Base-by-base conservation (phyloP, 345 rosid species). In the Eucalyptus viminalis region DNA sequence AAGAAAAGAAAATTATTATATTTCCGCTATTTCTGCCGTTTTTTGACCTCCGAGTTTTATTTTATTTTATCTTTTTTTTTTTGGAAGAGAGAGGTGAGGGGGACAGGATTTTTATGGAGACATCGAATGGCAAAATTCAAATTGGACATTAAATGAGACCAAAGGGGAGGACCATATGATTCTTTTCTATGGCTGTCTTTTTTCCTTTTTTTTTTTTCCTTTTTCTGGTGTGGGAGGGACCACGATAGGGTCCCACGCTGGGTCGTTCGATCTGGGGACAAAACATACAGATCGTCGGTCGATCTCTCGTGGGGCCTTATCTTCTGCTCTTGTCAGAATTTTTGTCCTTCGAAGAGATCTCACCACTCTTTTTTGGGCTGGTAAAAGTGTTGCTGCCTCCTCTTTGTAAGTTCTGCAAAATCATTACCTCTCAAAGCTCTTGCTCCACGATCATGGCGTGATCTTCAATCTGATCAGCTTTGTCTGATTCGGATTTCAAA, bases 181-280 rank as follows among this genome's bases (percentile, higher is more conserved):
- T 40, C 2, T 22, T 11, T 40, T 76, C 34, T 12, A 62, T 62
- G 31, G 25, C 49, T 62, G 14, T 49, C 27, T 87, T 29, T 45
- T 25, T 49, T 45, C 1, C 5, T 45, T 45, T 45, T 27, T 12
- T 19, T 4, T 9, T n/a, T 3, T 67, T 2, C 56, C 4, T 31
- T 87, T 25, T 34, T 49, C 85, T 11, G 31, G 40, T 69, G 83
- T 29, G 88, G 1, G 85, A 37, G 3, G 81, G 81, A 67, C 81
- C 81, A 67, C 2, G 56, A 10, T 69, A 88, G 81, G 31, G 76
- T 43, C 81, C 67, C 87, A 92, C 89, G 94, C 92, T 76, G 87
- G 92, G 93, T 91, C 90, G 86, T 90, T 45, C n/a, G 87, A 92
- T 88, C 29, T 88, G 94, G 92, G 88, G 90, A 89, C 95, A 92